Percentiles rank a stretch among this genome's conserved stretches.
Evolutionary conservation across 2,329 filamentous ascomycete genomes (phyloP).

Genomic region (Phialemoniopsis sp.): DNA sequence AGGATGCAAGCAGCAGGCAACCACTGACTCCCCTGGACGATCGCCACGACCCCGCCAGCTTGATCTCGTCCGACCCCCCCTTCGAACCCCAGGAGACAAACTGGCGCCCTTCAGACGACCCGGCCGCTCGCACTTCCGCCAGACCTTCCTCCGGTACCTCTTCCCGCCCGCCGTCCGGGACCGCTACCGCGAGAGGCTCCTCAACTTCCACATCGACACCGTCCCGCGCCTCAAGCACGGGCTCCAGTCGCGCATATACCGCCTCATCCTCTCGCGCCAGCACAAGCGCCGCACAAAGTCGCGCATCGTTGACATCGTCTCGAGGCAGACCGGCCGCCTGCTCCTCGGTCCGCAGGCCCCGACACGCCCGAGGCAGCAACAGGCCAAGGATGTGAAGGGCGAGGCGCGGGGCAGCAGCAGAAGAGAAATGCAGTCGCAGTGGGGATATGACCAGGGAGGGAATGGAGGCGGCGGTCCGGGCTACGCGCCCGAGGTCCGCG

Average conservation of each 20-base stretch:
- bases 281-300: slow-evolving; percentile 44
- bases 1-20: too few species aligned
- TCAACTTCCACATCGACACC: slow-evolving; percentile 69
- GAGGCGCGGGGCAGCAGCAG: not conserved
- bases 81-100: too few species aligned
- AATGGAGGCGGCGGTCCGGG: slow-evolving; percentile 15
- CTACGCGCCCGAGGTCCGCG: slow-evolving; percentile 23
- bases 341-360: slow-evolving; percentile 28
- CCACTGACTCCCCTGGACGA: too few species aligned
- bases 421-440: slow-evolving; percentile 1
- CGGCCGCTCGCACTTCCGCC: slow-evolving; percentile 32
- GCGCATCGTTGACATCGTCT: slow-evolving; percentile 37
- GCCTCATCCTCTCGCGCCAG: slow-evolving; percentile 65
- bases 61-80: not conserved
- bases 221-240: slow-evolving; percentile 67
- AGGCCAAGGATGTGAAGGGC: slow-evolving; percentile 1
- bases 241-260: slow-evolving; percentile 73
- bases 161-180: slow-evolving; percentile 61
- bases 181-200: slow-evolving; percentile 61
- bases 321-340: slow-evolving; percentile 37
- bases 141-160: slow-evolving; percentile 59
- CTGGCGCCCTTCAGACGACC: slow-evolving; percentile 39
- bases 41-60: too few species aligned
- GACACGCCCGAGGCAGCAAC: not conserved
- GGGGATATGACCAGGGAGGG: not conserved